phyloP scores from a whole-genome alignment of 805 yeast genomes.

The Yarrowia yakushimensis region DNA sequence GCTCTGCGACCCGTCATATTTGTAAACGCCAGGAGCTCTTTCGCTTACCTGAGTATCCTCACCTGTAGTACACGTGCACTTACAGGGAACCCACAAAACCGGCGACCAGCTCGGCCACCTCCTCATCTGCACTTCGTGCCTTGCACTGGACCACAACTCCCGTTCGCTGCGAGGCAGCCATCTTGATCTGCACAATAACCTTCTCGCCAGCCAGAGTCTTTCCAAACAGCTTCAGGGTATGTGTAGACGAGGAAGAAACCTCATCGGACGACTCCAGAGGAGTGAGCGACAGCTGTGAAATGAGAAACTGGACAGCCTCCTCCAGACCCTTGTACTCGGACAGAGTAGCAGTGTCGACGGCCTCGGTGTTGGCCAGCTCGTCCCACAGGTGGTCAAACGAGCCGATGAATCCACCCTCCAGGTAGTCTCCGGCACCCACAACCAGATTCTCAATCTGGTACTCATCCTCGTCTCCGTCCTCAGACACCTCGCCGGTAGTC shows the following conservation, averaged over 20 bases:
- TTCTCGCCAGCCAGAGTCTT: conserved; percentile 56
- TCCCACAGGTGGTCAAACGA: conserved; percentile 73
- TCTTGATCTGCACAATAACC: conserved; percentile 44
- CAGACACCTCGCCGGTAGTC: conserved; percentile 61
- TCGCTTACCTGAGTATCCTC: not conserved
- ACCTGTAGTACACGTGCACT: too few relatives aligned
- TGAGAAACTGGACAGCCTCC: conserved; percentile 56
- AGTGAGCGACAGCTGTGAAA: conserved; percentile 54
- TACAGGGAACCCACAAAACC: conserved; percentile 35
- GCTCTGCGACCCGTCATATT: too few relatives aligned
- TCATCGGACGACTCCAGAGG: conserved; percentile 70
- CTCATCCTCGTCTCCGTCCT: conserved; percentile 89
- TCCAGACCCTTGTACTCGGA: conserved; percentile 46
- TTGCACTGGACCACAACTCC: conserved; percentile 40
- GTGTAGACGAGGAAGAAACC: conserved; percentile 55
- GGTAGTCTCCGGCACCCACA: conserved; percentile 75
- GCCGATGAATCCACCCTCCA: conserved; percentile 72
- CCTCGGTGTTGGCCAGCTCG: conserved; percentile 55
- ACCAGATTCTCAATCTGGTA: conserved; percentile 82
- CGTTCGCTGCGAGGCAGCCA: conserved; percentile 43
- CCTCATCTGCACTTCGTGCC: conserved; percentile 40
- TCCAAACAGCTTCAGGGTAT: conserved; percentile 78
- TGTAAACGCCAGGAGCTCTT: too few relatives aligned
- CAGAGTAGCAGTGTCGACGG: conserved; percentile 64
- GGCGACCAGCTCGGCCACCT: conserved; percentile 50